Evolutionary conservation across 176 grass and related monocot genomes (phyloP).

Genomic region (Zoysia pacifica): DNA sequence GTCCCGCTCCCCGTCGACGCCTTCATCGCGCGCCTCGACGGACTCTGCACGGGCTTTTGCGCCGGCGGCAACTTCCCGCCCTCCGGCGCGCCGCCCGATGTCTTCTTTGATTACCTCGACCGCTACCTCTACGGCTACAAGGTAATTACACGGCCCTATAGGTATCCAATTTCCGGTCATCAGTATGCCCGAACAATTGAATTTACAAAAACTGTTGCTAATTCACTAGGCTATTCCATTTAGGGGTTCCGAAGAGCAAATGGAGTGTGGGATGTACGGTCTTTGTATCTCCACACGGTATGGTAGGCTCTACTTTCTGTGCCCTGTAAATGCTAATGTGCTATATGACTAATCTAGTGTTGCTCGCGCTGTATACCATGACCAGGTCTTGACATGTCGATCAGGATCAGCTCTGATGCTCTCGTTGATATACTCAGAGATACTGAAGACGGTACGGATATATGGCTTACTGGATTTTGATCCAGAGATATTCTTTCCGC

Average conservation of each 20-base stretch:
- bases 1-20: slow-evolving; percentile 76
- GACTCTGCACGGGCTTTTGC: slow-evolving; percentile 73
- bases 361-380: slow-evolving; percentile 24
- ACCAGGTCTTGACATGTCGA: slow-evolving; percentile 78
- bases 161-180: neutral
- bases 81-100: slow-evolving; percentile 44
- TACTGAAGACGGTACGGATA: slow-evolving; percentile 64
- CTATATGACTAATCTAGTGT: neutral
- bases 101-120: slow-evolving; percentile 74
- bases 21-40: slow-evolving; percentile 71
- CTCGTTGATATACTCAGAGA: slow-evolving; percentile 88
- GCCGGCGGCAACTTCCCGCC: slow-evolving; percentile 60
- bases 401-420: slow-evolving; percentile 80
- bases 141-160: neutral
- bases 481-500: slow-evolving; percentile 80
- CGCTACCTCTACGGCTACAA: slow-evolving; percentile 68
- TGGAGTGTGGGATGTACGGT: slow-evolving; percentile 43
- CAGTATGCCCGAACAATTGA: neutral
- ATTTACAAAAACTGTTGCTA: slow-evolving; percentile 8
- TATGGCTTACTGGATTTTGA: slow-evolving; percentile 76
- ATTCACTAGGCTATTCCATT: slow-evolving; percentile 9
- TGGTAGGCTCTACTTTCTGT: slow-evolving; percentile 13
- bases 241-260: slow-evolving; percentile 78
- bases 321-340: neutral
- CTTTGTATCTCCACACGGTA: slow-evolving; percentile 94